Evolutionary conservation across 2,329 filamentous ascomycete species (phyloP), one percentile per base, ranked within the genome.

Genomic region (Colletotrichum sidae): DNA sequence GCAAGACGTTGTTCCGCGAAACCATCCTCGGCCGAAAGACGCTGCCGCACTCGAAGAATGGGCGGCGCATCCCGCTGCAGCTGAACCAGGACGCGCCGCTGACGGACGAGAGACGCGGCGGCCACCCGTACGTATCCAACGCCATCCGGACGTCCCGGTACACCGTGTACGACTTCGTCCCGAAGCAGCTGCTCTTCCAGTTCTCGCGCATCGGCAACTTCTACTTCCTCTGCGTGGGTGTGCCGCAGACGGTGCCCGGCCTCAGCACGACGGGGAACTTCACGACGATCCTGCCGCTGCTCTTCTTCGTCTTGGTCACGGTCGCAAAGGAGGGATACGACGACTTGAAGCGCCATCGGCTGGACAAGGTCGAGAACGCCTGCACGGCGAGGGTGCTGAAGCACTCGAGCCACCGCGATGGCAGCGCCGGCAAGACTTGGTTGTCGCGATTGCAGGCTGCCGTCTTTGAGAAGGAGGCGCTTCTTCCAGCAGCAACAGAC

Each of bases 141-240:
- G 88, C 84, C 69, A 95, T 97, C 69, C 88, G 93, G 46, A 95
- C 92, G 0, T 93, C 91, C 68, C 88, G 93, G 52, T 97, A 97
- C 76, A 96, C 90, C 17, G 77, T 92, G 2, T 94, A 90, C 84
- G 92, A 94, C 75, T 97, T 97, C 75, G 77, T 97, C 12, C 94
- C 93, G 3, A 92, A 93, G 68, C 94, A 97, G 74, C 76, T 97
- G 13, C 85, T 94, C 65, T 94, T 93, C 59, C 93, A 97, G 73
- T 96, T 96, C 74, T 92, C 92, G 8, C 92, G 95, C 67, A 80
- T 97, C 52, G 92, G 92, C 70, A 97, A 97, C 77, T 96, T 96
- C 72, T 88, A 96, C 77, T 96, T 97, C 76, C 84, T 97, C 60
- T 90, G 92, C 70, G 88, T 97, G 69, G 92, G 92, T 47, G 89